phyloP scores from a whole-genome alignment of 106 monocot species.

The Chionographis japonica region DNA sequence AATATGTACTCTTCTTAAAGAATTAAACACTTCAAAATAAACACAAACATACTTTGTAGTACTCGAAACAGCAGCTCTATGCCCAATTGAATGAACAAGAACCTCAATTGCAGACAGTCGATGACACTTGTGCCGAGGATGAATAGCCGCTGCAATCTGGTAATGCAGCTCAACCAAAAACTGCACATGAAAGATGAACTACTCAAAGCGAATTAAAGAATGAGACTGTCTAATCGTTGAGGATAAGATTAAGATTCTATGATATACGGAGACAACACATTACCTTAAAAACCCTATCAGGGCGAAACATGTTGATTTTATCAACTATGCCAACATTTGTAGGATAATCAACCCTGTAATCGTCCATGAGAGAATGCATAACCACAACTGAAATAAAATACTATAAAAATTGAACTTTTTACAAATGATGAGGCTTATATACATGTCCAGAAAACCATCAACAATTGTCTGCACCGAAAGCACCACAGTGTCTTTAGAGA shows the following conservation, averaged over 20 bases:
- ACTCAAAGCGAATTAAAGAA: too few species aligned
- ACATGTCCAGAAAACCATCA: constrained; percentile 95
- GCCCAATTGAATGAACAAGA: constrained; percentile 66
- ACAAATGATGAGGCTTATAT: constrained; percentile 1
- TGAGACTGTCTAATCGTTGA: not conserved
- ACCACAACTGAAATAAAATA: not conserved
- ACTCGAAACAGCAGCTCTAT: constrained; percentile 59
- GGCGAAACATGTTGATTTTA: constrained; percentile 86
- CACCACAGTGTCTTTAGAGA: constrained; percentile 42
- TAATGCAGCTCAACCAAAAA: constrained; percentile 82
- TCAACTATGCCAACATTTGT: constrained; percentile 40
- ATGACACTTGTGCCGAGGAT: constrained; percentile 69
- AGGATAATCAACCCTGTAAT: constrained; percentile 41
- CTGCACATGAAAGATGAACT: constrained; percentile 31
- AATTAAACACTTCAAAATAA: not conserved
- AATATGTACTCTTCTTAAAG: not conserved
- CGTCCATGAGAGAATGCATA: not conserved
- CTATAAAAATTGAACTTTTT: not conserved
- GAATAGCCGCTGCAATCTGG: constrained; percentile 60
- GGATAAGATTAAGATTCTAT: too few species aligned
- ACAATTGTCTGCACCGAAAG: constrained; percentile 60
- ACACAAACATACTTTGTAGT: constrained; percentile 62
- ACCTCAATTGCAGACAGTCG: constrained; percentile 63
- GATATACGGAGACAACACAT: not conserved
- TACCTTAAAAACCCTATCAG: constrained; percentile 95